Evolutionary conservation across 345 rosid species (phyloP), one percentile per base, ranked within the genome.

Genomic region (Euphorbia peplus): DNA sequence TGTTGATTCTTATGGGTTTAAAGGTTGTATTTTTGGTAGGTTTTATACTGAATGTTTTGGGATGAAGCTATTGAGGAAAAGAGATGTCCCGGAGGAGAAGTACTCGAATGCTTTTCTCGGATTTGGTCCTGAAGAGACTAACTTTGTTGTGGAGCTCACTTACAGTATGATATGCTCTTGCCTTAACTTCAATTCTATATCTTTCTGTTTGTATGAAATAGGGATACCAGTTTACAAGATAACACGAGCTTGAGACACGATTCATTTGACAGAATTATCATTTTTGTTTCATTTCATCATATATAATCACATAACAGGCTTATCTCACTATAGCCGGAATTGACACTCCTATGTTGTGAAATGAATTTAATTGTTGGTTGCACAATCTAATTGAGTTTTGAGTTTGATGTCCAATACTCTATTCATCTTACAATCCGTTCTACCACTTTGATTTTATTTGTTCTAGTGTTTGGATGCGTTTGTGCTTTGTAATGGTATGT

Each of bases 41-140:
- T 93, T 93, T 66, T 93, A 93, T 68, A 90, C 96, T 13, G 98
- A 93, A 71, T 82, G 90, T 74, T 87, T 90, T 50, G 98, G 98
- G 64, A 93, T 93, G 98, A 89, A 87, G 76, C 67, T 93, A 70
- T 68, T 89, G 87, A 89, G 98, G 84, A 56, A 93, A 70, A 90
- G 98, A 78, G 98, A 93, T 61, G 24, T 89, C 58, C 98, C 97
- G 0, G 96, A 89, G 60, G 97, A 91, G 86, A 93, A 91, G 73
- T 93, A 89, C 78, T 77, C 98, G 50, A 89, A 93, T 78, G 98
- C 97, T 70, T 91, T 93, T 76, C 90, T 93, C 7, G 97, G 96
- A 26, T 93, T 83, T 82, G 97, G 96, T 37, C 88, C 95, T 5
- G 97, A 93, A 66, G 81, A 80, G n/a, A 68, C 97, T 46, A 66